Evolutionary conservation across 192 early-diverging fungal species (phyloP).

Genomic region (Podila minutissima): DNA sequence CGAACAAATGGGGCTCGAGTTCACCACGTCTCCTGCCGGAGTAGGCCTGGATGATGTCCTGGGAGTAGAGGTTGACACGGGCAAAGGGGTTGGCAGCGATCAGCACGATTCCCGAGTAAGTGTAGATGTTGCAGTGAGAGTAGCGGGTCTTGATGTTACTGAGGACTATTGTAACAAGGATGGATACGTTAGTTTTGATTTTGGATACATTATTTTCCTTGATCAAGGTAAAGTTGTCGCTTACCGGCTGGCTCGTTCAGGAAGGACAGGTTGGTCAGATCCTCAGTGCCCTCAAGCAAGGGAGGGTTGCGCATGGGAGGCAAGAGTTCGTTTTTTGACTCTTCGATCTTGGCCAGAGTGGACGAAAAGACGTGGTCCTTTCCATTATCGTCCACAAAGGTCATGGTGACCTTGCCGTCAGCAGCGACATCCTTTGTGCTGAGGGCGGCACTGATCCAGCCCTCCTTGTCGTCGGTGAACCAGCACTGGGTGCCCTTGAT

Average conservation of each 20-base stretch:
- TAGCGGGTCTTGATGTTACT: constrained; percentile 94
- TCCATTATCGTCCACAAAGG: constrained; percentile 67
- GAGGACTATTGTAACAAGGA: constrained; percentile 67
- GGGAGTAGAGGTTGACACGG: constrained; percentile 88
- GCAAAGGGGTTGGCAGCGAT: constrained; percentile 98
- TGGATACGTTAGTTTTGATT: background rate
- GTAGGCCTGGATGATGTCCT: constrained; percentile 92
- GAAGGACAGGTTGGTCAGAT: constrained; percentile 94
- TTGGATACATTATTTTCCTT: background rate
- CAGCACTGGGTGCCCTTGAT: constrained; percentile 83
- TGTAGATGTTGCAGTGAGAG: constrained; percentile 94
- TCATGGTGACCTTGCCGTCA: constrained; percentile 66
- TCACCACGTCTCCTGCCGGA: constrained; percentile 93
- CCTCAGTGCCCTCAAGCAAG: constrained; percentile 87
- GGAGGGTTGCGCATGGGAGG: constrained; percentile 96
- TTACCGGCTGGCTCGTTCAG: constrained; percentile 90
- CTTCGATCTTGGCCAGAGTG: constrained; percentile 74
- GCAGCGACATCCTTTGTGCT: constrained; percentile 62
- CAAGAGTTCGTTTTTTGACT: constrained; percentile 72
- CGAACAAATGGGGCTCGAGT: constrained; percentile 98
- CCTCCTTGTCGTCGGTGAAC: constrained; percentile 88
- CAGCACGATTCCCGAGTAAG: constrained; percentile 98
- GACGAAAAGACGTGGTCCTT: constrained; percentile 81
- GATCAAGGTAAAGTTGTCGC: background rate
- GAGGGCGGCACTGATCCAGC: constrained; percentile 82